Evolutionary conservation across 2,329 filamentous ascomycete genomes (phyloP).

Genomic region (Coccinonectria pachysandricola): DNA sequence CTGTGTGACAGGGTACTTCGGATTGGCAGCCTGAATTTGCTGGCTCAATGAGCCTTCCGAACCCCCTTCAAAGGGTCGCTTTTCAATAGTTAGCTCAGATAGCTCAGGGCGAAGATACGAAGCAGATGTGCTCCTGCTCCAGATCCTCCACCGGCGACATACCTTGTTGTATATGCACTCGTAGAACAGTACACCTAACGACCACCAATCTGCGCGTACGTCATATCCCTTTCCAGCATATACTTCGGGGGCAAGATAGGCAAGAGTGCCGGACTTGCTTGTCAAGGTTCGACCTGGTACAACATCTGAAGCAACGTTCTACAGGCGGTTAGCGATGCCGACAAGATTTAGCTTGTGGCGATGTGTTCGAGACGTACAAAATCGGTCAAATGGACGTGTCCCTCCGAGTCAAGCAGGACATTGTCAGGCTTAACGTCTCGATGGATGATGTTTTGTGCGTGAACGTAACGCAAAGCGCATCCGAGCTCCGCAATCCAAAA

Average conservation of each 20-base stretch:
- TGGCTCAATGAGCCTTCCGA: slow-evolving; percentile 71
- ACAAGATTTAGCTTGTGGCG: too few relatives aligned
- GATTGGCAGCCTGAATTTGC: slow-evolving; percentile 70
- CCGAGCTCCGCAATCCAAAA: slow-evolving; percentile 96
- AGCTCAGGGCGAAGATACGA: neutral
- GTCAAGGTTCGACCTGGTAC: slow-evolving; percentile 72
- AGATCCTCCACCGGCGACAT: slow-evolving; percentile 26
- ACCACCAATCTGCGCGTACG: slow-evolving; percentile 96
- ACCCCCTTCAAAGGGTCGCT: slow-evolving; percentile 89
- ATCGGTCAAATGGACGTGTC: slow-evolving; percentile 93
- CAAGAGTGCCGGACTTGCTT: slow-evolving; percentile 93
- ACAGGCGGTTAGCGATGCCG: too few relatives aligned
- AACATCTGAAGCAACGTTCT: slow-evolving; percentile 97
- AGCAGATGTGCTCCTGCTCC: neutral
- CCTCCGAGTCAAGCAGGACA: slow-evolving; percentile 75
- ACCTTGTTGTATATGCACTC: slow-evolving; percentile 99
- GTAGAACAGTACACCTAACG: slow-evolving; percentile 93
- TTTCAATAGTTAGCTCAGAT: slow-evolving; percentile 8
- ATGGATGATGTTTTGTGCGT: slow-evolving; percentile 79
- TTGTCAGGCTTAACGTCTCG: slow-evolving; percentile 90
- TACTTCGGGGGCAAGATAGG: slow-evolving; percentile 92
- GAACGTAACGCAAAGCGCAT: slow-evolving; percentile 81
- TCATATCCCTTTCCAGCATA: slow-evolving; percentile 86
- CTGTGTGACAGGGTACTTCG: slow-evolving; percentile 84
- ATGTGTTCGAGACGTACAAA: slow-evolving; percentile 73